Percentiles rank a stretch among this genome's conserved stretches.
Conservation (phyloP, 495 filamentous ascomycete species). For the Platismatia glauca region DNA sequence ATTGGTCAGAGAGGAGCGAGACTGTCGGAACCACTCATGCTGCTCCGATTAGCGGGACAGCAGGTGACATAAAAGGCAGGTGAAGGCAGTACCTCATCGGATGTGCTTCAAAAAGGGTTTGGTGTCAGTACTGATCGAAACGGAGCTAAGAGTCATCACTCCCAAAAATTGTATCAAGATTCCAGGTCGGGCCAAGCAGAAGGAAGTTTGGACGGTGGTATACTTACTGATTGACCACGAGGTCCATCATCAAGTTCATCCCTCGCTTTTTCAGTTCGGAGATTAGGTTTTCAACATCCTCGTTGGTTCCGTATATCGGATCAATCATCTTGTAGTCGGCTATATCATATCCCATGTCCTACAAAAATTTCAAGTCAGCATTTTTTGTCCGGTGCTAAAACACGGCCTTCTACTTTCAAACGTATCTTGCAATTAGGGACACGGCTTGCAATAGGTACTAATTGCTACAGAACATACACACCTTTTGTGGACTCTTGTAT, state of each 20-base stretch:
- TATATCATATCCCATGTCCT: conserved; percentile 49
- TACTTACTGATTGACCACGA: conserved; percentile 46
- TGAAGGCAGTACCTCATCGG: conserved; percentile 29
- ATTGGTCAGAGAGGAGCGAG: conserved; percentile 36
- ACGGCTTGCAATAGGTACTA: too few species aligned
- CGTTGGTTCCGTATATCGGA: conserved; percentile 45
- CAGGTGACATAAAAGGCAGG: not conserved
- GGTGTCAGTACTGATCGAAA: not conserved
- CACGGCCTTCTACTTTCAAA: not conserved
- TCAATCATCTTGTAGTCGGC: conserved; percentile 49
- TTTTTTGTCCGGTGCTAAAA: not conserved
- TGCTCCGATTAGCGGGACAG: conserved; percentile 19
- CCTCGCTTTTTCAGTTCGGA: conserved; percentile 39
- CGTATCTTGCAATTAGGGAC: not conserved
- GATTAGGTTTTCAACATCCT: conserved; percentile 47
- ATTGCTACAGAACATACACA: not conserved
- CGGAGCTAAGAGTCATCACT: not conserved
- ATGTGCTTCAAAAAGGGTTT: conserved; percentile 30
- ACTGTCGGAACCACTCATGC: conserved; percentile 50
- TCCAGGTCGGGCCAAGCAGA: not conserved
- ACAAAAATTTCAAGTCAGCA: not conserved
- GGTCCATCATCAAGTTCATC: conserved; percentile 47
- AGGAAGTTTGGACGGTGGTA: not conserved
- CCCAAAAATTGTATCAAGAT: not conserved
- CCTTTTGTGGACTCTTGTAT: conserved; percentile 22